Base-by-base conservation (phyloP, 2,329 filamentous ascomycete species). In the Colletotrichum horii region DNA sequence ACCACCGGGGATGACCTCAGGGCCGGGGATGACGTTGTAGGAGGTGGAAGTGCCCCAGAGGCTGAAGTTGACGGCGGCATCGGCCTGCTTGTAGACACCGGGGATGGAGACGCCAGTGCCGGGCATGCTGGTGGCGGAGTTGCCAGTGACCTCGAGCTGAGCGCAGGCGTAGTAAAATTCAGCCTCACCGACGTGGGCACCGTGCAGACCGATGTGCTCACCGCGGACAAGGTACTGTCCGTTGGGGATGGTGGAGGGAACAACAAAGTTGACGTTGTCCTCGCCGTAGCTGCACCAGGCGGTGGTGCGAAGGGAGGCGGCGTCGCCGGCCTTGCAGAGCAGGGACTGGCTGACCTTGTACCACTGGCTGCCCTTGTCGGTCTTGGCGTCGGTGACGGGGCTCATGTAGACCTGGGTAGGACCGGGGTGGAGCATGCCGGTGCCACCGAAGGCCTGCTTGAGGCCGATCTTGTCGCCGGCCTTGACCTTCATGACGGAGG, bases 191-290 rank as follows among this genome's bases (percentile, higher is more conserved):
- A 56, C 67, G 66, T 80, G 77, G 16, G 78, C 86, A 77, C 86
- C 85, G 80, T 88, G 87, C 32, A 89, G 83, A 14, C 81, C 87
- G 68, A 89, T 86, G 75, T 88, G 87, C 80, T 89, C 87, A 60
- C 85, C 81, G 12, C 87, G 81, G 22, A 88, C 78, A 11, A 89
- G 80, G 78, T 88, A 88, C 75, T 88, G 82, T 14, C 87, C 87
- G 6, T 81, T 79, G 6, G 87, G 86, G 2, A 82, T 81, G 52
- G 80, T 81, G 32, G 79, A 80, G 4, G 87, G 87, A 36, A 88
- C 83, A 2, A 81, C 83, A 58, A 84, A 84, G 68, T 71, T 70
- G 32, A 82, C 64, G 22, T 69, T 55, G 71, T 77, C 74, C 70
- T 78, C 66, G 74, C 74, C 70, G 68, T 76, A 79, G 60, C 77